A percentile compares a stretch with the other conserved stretches of the same genome.
Evolutionary conservation across 148 eudicot species (phyloP).

Genomic region (Agrostemma githago): DNA sequence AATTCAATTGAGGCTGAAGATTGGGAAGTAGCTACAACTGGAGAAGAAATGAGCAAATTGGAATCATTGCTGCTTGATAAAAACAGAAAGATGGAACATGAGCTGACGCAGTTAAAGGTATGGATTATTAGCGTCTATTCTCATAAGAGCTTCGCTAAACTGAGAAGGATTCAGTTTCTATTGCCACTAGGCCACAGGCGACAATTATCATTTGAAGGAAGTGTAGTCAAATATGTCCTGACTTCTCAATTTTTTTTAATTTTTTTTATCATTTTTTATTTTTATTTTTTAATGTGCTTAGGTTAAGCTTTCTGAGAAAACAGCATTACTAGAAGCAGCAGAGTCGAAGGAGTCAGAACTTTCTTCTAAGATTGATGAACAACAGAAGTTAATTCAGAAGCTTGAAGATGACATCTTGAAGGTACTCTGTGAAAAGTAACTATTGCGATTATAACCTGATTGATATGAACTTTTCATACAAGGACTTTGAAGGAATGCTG

Average conservation of each 20-base stretch:
- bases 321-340: constrained; percentile 72
- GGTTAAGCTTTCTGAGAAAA: constrained; percentile 86
- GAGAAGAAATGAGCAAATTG: constrained; percentile 98
- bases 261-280: neutral
- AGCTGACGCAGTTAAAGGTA: constrained; percentile 91
- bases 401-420: constrained; percentile 96
- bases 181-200: constrained; percentile 10
- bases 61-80: constrained; percentile 96
- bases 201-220: constrained; percentile 5
- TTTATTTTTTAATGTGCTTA: constrained; percentile 24
- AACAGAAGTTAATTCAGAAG: constrained; percentile 85
- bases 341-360: constrained; percentile 74
- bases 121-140: neutral
- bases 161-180: neutral
- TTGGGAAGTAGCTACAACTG: constrained; percentile 98
- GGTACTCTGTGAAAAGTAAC: constrained; percentile 35
- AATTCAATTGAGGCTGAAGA: constrained; percentile 99
- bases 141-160: neutral
- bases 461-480: neutral
- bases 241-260: neutral
- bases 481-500: too few species aligned
- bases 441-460: neutral
- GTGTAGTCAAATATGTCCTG: constrained; percentile 8
- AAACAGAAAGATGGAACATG: constrained; percentile 98
- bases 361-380: constrained; percentile 61